Evolutionary conservation across 495 filamentous ascomycete genomes (phyloP).

Genomic region (Penicillium steckii): DNA sequence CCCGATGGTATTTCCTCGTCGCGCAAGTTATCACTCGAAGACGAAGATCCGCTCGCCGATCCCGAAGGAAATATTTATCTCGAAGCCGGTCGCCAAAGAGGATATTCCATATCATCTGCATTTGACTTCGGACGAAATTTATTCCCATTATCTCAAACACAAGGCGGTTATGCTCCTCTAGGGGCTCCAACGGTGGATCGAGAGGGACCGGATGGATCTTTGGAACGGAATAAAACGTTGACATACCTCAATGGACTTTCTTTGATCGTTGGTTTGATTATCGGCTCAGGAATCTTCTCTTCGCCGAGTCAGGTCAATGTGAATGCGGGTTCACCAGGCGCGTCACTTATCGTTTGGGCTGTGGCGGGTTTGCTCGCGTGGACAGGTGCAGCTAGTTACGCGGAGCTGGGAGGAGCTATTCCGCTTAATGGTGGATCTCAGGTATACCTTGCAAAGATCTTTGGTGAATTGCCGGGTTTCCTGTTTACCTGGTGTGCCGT

Average conservation of each 20-base stretch:
- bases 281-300: slow-evolving; percentile 97
- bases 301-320: slow-evolving; percentile 91
- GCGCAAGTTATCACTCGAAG: slow-evolving; percentile 83
- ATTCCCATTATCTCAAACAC: slow-evolving; percentile 87
- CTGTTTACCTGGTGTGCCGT: slow-evolving; percentile 96
- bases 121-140: slow-evolving; percentile 92
- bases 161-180: slow-evolving; percentile 76
- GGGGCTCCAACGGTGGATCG: slow-evolving; percentile 64
- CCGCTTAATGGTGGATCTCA: slow-evolving; percentile 93
- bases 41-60: slow-evolving; percentile 74
- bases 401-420: slow-evolving; percentile 93
- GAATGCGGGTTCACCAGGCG: slow-evolving; percentile 90
- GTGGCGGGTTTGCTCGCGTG: slow-evolving; percentile 89
- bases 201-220: slow-evolving; percentile 50
- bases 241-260: slow-evolving; percentile 93
- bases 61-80: slow-evolving; percentile 47
- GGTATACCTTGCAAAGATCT: slow-evolving; percentile 91
- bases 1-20: slow-evolving; percentile 86
- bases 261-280: slow-evolving; percentile 87
- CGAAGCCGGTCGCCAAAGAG: slow-evolving; percentile 45
- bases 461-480: slow-evolving; percentile 88
- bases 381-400: slow-evolving; percentile 96
- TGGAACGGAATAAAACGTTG: slow-evolving; percentile 93
- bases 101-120: slow-evolving; percentile 83
- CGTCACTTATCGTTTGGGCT: slow-evolving; percentile 83